Evolutionary conservation across 208 protist genomes (phyloP).

Genomic region (Naegleria fowleri): DNA sequence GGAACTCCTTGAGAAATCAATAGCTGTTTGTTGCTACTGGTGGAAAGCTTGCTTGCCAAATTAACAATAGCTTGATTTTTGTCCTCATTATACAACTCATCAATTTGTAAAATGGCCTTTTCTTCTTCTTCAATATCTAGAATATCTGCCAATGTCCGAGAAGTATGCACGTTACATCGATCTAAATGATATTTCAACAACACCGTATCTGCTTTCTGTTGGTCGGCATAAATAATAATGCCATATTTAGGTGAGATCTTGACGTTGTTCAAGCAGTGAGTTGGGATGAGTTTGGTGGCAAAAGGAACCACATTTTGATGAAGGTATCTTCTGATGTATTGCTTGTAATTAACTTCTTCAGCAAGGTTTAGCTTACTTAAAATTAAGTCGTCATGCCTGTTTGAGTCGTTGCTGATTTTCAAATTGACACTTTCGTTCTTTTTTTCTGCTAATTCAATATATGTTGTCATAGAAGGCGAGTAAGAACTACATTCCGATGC

Average conservation of each 20-base stretch:
- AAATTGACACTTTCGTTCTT: neutral
- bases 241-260: neutral
- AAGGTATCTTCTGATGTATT: neutral
- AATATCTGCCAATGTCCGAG: neutral
- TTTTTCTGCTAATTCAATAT: neutral
- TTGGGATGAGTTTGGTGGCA: neutral
- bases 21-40: neutral
- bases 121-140: neutral
- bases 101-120: neutral
- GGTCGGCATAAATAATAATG: neutral
- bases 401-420: neutral
- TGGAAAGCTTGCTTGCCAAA: neutral
- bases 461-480: neutral
- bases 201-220: neutral
- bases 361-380: neutral
- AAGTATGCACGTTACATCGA: neutral
- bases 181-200: neutral
- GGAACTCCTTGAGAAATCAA: neutral
- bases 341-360: neutral
- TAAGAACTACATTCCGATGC: neutral
- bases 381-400: neutral
- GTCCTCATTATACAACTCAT: neutral
- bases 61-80: neutral
- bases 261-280: neutral
- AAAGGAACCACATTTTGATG: neutral